phyloP scores from a whole-genome alignment of 1,139 yeast genomes.

The Protomyces inouyei region DNA sequence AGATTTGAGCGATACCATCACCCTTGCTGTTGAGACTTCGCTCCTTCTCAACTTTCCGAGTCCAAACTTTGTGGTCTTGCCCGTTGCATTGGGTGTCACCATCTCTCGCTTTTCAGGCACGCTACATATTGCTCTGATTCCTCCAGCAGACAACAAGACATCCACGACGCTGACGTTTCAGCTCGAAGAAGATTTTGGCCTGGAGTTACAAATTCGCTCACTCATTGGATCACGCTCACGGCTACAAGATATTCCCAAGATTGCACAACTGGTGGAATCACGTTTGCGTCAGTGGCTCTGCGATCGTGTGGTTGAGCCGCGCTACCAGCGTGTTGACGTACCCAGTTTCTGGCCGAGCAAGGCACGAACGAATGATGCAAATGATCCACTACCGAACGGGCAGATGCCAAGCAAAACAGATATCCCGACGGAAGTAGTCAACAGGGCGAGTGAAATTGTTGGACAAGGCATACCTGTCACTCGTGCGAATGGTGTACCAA shows the following conservation, averaged over 20 bases:
- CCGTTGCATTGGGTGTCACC: slow-evolving; percentile 77
- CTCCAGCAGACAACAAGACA: slow-evolving; percentile 16
- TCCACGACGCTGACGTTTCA: slow-evolving; percentile 76
- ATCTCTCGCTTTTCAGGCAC: slow-evolving; percentile 92
- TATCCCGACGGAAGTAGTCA: slow-evolving; percentile 3
- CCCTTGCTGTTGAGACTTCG: slow-evolving; percentile 83
- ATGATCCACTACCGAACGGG: background rate
- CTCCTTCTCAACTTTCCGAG: slow-evolving; percentile 78
- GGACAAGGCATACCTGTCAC: background rate
- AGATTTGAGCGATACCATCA: slow-evolving; percentile 81
- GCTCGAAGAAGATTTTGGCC: slow-evolving; percentile 80
- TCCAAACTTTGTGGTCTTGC: slow-evolving; percentile 67
- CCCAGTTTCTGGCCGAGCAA: slow-evolving; percentile 68
- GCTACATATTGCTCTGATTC: slow-evolving; percentile 29
- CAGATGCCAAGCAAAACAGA: background rate
- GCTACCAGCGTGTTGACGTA: slow-evolving; percentile 73
- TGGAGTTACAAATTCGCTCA: slow-evolving; percentile 81
- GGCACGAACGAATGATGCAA: slow-evolving; percentile 7
- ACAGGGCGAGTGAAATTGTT: slow-evolving; percentile 1
- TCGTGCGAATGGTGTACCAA: background rate
- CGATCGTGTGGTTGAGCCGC: slow-evolving; percentile 88
- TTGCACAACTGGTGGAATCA: slow-evolving; percentile 76
- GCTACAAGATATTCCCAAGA: slow-evolving; percentile 87
- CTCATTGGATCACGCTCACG: slow-evolving; percentile 89
- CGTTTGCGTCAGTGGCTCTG: slow-evolving; percentile 83